A percentile compares a stretch with the other conserved stretches of the same genome.
Conservation (phyloP, 2,329 filamentous ascomycete species). For the Alternaria brassicicola region DNA sequence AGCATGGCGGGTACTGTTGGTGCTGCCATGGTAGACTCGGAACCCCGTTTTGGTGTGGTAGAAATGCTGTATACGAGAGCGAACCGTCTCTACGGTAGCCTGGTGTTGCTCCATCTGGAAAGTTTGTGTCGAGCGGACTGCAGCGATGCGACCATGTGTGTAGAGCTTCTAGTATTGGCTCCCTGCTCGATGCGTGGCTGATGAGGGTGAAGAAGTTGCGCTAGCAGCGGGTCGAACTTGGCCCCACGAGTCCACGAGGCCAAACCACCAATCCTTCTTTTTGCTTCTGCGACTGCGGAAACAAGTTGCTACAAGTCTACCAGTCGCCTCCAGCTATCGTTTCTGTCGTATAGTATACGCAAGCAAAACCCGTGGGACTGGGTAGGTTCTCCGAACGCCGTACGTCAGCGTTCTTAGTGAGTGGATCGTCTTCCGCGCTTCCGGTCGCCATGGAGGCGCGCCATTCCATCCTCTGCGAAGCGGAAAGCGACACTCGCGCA, state of each 20-base stretch:
- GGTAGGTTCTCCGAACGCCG: background rate
- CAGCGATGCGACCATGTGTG: background rate
- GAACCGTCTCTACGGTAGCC: conserved; percentile 29
- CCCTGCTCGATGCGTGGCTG: conserved; percentile 7
- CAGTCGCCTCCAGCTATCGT: background rate
- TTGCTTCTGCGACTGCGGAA: background rate
- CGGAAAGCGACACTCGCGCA: background rate
- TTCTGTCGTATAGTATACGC: background rate
- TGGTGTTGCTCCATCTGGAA: conserved; percentile 32
- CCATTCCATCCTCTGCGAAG: conserved; percentile 1
- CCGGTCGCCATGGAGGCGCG: conserved; percentile 17
- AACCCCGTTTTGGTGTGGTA: conserved; percentile 37
- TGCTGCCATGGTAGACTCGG: conserved; percentile 72
- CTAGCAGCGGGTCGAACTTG: conserved; percentile 7
- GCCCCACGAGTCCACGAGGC: background rate
- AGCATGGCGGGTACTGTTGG: conserved; percentile 71
- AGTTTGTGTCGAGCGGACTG: background rate
- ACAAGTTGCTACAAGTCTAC: background rate
- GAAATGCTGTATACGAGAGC: conserved; percentile 31
- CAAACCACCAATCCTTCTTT: background rate
- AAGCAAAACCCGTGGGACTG: background rate
- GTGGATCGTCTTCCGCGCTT: conserved; percentile 31
- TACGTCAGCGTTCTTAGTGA: conserved; percentile 30
- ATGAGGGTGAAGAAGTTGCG: conserved; percentile 9
- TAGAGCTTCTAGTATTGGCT: background rate